Evolutionary conservation across 768 basidiomycete species (phyloP), one percentile per base, ranked within the genome.

Genomic region (Mycena galericulata): DNA sequence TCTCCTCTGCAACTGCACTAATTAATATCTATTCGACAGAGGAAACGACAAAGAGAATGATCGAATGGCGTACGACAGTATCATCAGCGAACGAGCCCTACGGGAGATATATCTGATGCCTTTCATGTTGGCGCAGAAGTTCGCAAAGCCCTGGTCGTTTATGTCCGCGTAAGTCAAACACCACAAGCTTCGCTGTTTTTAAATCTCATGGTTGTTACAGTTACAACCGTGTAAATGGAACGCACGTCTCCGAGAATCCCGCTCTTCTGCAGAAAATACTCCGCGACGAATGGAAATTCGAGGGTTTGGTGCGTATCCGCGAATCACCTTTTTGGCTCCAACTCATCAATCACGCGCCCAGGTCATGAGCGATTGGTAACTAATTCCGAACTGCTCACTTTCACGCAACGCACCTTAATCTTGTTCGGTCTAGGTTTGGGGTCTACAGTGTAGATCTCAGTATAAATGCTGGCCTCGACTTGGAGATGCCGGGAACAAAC

Each of bases 361-460:
- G 80, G 82, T 92, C 64, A 94, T 95, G 92, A 92, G 91, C 65
- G 94, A 95, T 76, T 96, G 94, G 93, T 90, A 77, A n/a, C n/a
- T n/a, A n/a, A 24, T 24, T 26, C 5, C 4, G 10, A 9, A 12
- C 24, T 5, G n/a, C n/a, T n/a, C 57, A 27, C 18, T 36, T 38
- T 24, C 24, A 15, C 20, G 34, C 20, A 15, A 12, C 46, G 75
- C 27, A 3, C 11, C 15, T 55, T 32, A 22, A 62, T 43, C 46
- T 17, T 38, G 10, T 1, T 60, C 17, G 4, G 58, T 18, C 34
- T 36, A 87, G 89, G 90, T 92, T 91, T 64, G 93, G 93, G 1
- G 79, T 86, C 3, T 94, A 94, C 80, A 87, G 88, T 58, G 81
- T 92, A 34, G 88, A 89, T 69, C 81, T 84, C 26, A 79, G 83